Percentiles rank a stretch among this genome's conserved stretches.
Evolutionary conservation across 768 basidiomycete genomes (phyloP).

Genomic region (Calocera viscosa): DNA sequence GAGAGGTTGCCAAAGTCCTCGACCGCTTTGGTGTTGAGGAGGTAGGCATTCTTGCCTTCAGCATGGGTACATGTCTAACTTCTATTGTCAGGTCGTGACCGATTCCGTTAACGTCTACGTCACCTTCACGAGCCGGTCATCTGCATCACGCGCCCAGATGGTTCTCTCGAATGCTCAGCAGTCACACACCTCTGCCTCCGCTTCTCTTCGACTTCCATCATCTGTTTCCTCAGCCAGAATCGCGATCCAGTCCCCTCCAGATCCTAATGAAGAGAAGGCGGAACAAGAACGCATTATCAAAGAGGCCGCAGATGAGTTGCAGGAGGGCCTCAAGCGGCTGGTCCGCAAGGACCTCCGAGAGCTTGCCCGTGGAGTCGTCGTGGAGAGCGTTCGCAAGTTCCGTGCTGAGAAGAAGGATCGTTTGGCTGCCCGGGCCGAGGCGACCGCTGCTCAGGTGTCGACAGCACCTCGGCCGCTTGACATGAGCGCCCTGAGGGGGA

Average conservation of each 20-base stretch:
- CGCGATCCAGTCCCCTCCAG: background rate
- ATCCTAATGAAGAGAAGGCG: conserved; percentile 1
- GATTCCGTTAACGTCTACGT: background rate
- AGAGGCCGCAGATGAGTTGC: conserved; percentile 17
- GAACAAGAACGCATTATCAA: conserved; percentile 11
- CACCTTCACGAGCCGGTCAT: background rate
- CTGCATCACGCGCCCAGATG: background rate
- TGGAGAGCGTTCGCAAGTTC: conserved; percentile 16
- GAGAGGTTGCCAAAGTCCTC: background rate
- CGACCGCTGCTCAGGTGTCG: background rate
- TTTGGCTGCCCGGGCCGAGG: background rate
- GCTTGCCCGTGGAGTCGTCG: conserved; percentile 7
- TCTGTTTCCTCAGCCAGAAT: background rate
- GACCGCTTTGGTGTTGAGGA: conserved; percentile 1
- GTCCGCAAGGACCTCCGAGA: conserved; percentile 4
- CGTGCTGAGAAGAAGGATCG: conserved; percentile 13
- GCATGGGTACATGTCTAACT: background rate
- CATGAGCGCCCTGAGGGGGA: background rate
- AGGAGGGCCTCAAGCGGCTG: conserved; percentile 15
- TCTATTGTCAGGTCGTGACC: background rate
- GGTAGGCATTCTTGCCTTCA: background rate
- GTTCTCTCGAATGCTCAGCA: conserved; percentile 1
- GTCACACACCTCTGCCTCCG: background rate
- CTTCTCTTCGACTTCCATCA: background rate
- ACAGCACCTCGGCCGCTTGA: background rate